Evolutionary conservation across 371 early-diverging fungal species (phyloP).

Genomic region (Mortierella sp.): DNA sequence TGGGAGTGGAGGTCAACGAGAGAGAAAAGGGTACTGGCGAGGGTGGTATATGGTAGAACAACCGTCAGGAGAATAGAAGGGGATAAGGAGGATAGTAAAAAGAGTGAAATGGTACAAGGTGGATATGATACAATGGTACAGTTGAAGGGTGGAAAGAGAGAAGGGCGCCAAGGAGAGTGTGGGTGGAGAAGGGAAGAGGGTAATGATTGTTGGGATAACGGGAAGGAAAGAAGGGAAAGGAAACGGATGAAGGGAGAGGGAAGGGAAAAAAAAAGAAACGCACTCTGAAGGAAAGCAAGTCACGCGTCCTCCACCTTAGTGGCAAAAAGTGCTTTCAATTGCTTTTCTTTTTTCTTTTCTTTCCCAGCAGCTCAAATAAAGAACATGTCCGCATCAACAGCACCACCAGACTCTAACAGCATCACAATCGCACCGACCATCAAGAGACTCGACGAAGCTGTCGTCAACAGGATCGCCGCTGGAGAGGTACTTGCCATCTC

Average conservation of each 20-base stretch:
- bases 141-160: background rate
- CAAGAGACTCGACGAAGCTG: conserved; percentile 80
- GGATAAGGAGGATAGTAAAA: background rate
- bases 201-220: background rate
- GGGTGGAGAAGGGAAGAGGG: background rate
- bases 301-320: background rate
- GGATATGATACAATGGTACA: background rate
- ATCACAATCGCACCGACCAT: conserved; percentile 62
- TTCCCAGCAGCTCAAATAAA: background rate
- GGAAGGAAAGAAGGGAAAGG: background rate
- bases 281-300: background rate
- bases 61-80: background rate
- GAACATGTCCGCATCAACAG: conserved; percentile 7
- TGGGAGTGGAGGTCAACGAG: background rate
- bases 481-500: conserved; percentile 80
- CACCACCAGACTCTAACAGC: background rate
- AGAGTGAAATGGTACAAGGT: background rate
- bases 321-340: background rate
- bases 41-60: too few relatives aligned
- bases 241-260: background rate
- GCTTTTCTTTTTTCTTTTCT: background rate
- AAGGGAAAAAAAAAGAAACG: background rate
- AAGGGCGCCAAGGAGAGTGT: background rate
- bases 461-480: conserved; percentile 96
- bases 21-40: background rate